phyloP scores from a whole-genome alignment of 345 rosid species.

The Syzygium oleosum region DNA sequence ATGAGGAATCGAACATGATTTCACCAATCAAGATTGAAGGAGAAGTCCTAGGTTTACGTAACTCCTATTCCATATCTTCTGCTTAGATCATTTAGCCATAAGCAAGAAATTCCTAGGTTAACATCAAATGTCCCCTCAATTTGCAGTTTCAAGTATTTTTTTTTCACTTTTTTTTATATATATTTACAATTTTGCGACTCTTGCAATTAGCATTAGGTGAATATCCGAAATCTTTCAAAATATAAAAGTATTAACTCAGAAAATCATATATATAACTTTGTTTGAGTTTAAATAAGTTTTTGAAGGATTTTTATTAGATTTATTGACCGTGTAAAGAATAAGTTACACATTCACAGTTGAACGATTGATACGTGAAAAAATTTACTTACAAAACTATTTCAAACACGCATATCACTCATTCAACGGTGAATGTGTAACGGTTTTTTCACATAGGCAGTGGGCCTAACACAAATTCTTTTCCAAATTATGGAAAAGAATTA shows the following conservation, averaged over 20 bases:
- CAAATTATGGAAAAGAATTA: not conserved
- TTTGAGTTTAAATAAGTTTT: no score
- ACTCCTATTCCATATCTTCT: not conserved
- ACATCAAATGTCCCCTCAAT: not conserved
- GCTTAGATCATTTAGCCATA: not conserved
- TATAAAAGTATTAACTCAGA: not conserved
- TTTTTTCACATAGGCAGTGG: fast-evolving
- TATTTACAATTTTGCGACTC: no score
- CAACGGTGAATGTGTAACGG: no score
- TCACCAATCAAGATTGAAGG: not conserved
- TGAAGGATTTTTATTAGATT: not conserved
- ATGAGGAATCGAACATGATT: not conserved
- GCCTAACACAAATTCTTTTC: no score
- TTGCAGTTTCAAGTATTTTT: not conserved
- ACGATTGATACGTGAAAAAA: no score
- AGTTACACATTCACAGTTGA: no score
- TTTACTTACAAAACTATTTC: no score
- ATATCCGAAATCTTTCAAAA: not conserved
- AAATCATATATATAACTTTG: not conserved
- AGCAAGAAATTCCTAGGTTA: not conserved
- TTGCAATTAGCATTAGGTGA: not conserved
- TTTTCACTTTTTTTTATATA: not conserved
- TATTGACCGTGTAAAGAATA: fast-evolving
- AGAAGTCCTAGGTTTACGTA: not conserved
- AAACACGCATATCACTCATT: fast-evolving